Percentiles rank a stretch among this genome's conserved stretches.
These are phyloP conservation scores for Saccharomyces mikatae DNA, from an alignment of 805 yeast genomes.

Conservation along the genomic window DNA sequence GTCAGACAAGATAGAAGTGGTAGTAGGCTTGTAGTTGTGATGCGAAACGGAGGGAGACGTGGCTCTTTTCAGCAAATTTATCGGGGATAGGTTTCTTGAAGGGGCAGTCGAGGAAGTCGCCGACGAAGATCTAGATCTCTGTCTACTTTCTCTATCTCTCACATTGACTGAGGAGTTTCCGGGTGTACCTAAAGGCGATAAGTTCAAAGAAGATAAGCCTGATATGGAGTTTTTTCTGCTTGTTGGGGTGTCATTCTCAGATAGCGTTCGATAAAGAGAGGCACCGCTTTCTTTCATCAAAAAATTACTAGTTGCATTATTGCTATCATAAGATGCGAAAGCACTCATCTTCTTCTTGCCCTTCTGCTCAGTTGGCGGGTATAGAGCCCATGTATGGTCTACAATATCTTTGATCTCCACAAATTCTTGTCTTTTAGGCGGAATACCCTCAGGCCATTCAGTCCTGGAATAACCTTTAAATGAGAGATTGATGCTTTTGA, in stretches of 20 bases:
- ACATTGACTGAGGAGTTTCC: neutral
- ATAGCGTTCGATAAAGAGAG: conserved; percentile 20
- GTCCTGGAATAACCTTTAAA: conserved; percentile 69
- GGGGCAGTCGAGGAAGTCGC: conserved; percentile 1
- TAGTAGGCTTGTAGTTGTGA: conserved; percentile 6
- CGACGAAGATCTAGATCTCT: conserved; percentile 3
- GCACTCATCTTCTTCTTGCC: conserved; percentile 3
- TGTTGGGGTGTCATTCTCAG: conserved; percentile 1
- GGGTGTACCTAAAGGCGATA: conserved; percentile 7
- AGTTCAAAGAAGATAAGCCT: conserved; percentile 25
- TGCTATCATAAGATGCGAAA: conserved; percentile 1
- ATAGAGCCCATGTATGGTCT: conserved; percentile 89
- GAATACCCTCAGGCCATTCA: conserved; percentile 98
- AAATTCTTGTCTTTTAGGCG: conserved; percentile 69
- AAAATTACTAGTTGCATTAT: conserved; percentile 8
- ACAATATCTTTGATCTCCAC: conserved; percentile 59
- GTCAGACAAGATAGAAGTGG: conserved; percentile 23
- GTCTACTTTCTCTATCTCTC: conserved; percentile 3
- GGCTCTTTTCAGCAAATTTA: conserved; percentile 22
- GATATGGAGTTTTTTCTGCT: conserved; percentile 2
- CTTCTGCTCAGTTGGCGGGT: conserved; percentile 42
- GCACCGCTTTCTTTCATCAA: conserved; percentile 18
- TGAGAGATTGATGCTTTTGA: conserved; percentile 53
- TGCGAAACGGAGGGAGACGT: conserved; percentile 11
- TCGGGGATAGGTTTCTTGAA: conserved; percentile 24